Evolutionary conservation across 2,329 filamentous ascomycete genomes (phyloP).

Genomic region (Cytospora leucostoma): DNA sequence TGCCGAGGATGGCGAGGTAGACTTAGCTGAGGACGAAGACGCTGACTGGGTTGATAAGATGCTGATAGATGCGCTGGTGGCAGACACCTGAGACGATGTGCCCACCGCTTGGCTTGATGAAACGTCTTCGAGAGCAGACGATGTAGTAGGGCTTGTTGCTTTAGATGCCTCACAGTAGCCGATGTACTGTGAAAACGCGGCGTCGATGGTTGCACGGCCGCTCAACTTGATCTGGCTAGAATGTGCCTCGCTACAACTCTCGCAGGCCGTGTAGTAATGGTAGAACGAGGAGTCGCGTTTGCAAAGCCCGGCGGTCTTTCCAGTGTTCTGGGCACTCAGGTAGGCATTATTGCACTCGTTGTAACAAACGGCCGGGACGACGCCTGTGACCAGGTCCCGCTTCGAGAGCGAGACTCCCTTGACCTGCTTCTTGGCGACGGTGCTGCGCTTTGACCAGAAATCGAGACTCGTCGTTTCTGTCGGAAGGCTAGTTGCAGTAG

Average conservation of each 20-base stretch:
- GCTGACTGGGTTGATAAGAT: constrained; percentile 20
- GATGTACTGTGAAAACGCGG: constrained; percentile 47
- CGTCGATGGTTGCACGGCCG: constrained; percentile 39
- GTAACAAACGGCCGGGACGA: constrained; percentile 53
- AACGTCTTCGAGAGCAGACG: constrained; percentile 28
- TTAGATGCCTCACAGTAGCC: constrained; percentile 44
- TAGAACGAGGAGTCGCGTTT: constrained; percentile 44
- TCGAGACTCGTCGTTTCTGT: constrained; percentile 24
- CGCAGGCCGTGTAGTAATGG: constrained; percentile 41
- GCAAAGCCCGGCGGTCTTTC: constrained; percentile 53
- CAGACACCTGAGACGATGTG: constrained; percentile 26
- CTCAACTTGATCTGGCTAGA: constrained; percentile 33
- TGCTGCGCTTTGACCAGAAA: constrained; percentile 24
- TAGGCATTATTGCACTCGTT: constrained; percentile 53
- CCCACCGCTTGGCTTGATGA: constrained; percentile 17
- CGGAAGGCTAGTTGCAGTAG: constrained; percentile 23
- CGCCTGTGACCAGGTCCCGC: constrained; percentile 39
- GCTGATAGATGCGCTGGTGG: constrained; percentile 22
- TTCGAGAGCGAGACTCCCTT: constrained; percentile 36
- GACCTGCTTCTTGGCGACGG: constrained; percentile 20
- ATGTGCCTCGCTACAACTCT: constrained; percentile 42
- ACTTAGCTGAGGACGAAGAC: background rate
- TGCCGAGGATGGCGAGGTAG: background rate
- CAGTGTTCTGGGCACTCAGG: constrained; percentile 47
- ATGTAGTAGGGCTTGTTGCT: constrained; percentile 27